Evolutionary conservation across 1,284 basidiomycete genomes (phyloP).

Genomic region (Volvariella volvacea): DNA sequence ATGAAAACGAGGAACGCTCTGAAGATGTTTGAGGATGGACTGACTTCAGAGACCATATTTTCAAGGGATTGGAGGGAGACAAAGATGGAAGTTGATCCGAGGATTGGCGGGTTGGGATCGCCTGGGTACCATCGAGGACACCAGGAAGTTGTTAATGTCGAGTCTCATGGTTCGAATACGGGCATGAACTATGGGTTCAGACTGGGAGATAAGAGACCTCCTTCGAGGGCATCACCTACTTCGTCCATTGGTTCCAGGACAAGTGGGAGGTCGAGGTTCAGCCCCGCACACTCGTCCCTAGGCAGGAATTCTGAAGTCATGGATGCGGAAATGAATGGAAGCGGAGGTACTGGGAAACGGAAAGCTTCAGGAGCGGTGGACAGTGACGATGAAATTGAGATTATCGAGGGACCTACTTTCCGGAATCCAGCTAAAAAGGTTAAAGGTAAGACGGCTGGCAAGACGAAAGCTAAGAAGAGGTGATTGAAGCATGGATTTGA

Average conservation of each 20-base stretch:
- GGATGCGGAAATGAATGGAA: slow-evolving; percentile 33
- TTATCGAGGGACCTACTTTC: slow-evolving; percentile 38
- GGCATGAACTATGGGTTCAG: slow-evolving; percentile 5
- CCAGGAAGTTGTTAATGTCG: slow-evolving; percentile 25
- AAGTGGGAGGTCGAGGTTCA: slow-evolving; percentile 37
- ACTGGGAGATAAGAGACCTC: slow-evolving; percentile 17
- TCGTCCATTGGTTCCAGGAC: slow-evolving; percentile 42
- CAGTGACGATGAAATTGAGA: slow-evolving; percentile 51
- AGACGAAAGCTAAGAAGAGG: slow-evolving; percentile 23
- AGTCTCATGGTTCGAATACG: slow-evolving; percentile 19
- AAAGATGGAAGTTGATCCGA: slow-evolving; percentile 27
- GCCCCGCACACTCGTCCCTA: slow-evolving; percentile 32
- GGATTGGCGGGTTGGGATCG: background rate
- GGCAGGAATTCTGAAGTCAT: slow-evolving; percentile 34
- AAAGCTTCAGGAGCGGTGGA: slow-evolving; percentile 29
- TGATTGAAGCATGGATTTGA: slow-evolving; percentile 6
- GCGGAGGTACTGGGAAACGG: slow-evolving; percentile 33
- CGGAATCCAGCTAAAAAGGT: slow-evolving; percentile 25
- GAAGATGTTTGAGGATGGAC: slow-evolving; percentile 57
- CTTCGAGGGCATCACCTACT: slow-evolving; percentile 34
- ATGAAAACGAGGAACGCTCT: slow-evolving; percentile 35
- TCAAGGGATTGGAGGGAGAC: slow-evolving; percentile 71
- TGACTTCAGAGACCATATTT: slow-evolving; percentile 57
- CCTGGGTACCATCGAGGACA: slow-evolving; percentile 9
- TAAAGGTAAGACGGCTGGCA: slow-evolving; percentile 28